A percentile compares a stretch with the other conserved stretches of the same genome.
phyloP scores from a whole-genome alignment of 495 filamentous ascomycete genomes.

The Lepraria neglecta region DNA sequence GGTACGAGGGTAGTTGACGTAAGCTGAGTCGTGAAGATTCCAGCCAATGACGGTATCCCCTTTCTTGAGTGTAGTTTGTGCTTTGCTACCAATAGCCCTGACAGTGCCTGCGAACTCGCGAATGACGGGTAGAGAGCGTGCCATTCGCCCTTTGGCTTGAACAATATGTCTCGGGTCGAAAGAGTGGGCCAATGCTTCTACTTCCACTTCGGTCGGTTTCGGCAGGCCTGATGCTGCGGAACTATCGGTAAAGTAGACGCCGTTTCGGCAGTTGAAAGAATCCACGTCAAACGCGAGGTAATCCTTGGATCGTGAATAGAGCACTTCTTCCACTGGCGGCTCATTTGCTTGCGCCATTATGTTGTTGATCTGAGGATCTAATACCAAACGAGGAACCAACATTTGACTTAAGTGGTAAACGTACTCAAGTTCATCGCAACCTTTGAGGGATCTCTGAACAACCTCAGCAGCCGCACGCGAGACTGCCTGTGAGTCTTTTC shows the following conservation, averaged over 20 bases:
- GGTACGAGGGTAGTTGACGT: neutral
- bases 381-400: constrained; percentile 18
- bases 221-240: too few relatives aligned
- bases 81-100: constrained; percentile 41
- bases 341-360: neutral
- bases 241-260: too few relatives aligned
- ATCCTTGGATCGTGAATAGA: constrained; percentile 21
- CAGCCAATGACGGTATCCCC: constrained; percentile 43
- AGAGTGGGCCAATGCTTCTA: too few relatives aligned
- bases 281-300: too few relatives aligned
- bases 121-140: too few relatives aligned
- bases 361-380: neutral
- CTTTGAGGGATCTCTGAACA: neutral
- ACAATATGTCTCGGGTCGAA: too few relatives aligned
- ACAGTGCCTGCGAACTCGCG: constrained; percentile 49
- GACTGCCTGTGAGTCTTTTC: too few relatives aligned
- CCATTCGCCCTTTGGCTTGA: too few relatives aligned
- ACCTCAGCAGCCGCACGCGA: too few relatives aligned
- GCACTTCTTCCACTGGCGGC: neutral
- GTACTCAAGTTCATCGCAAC: constrained; percentile 16
- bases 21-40: neutral
- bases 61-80: constrained; percentile 36
- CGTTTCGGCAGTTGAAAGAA: too few relatives aligned
- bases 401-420: constrained; percentile 5
- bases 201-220: too few relatives aligned